A percentile compares a stretch with the other conserved stretches of the same genome.
Conservation (phyloP, 2,329 filamentous ascomycete genomes). For the Capronia epimyces region DNA sequence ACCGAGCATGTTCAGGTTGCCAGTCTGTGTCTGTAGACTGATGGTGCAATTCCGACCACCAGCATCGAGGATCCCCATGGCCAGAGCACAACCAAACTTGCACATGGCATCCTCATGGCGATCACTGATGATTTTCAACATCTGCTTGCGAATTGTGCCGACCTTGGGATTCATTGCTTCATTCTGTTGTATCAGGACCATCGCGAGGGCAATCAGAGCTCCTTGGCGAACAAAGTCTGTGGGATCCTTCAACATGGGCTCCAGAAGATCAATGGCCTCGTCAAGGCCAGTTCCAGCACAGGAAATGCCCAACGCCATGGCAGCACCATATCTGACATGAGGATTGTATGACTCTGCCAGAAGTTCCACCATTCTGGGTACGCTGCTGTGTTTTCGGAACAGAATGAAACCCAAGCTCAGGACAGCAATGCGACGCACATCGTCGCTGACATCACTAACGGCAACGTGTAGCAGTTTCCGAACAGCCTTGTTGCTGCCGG, state of each 20-base stretch:
- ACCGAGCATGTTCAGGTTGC: conserved; percentile 96
- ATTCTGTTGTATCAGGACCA: conserved; percentile 99
- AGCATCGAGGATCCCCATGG: conserved; percentile 94
- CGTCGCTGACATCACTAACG: conserved; percentile 96
- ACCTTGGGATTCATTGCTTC: conserved; percentile 99
- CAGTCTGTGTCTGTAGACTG: conserved; percentile 92
- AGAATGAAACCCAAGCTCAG: conserved; percentile 98
- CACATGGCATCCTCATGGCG: conserved; percentile 99
- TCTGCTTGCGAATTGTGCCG: conserved; percentile 78
- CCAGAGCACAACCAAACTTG: conserved; percentile 92
- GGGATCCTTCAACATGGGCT: conserved; percentile 99
- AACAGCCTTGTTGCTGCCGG: conserved; percentile 96
- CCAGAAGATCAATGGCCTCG: conserved; percentile 90
- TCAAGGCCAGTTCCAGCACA: conserved; percentile 94
- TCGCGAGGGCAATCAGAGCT: conserved; percentile 84
- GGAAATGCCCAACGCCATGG: conserved; percentile 96
- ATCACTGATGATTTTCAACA: conserved; percentile 89
- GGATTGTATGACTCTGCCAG: conserved; percentile 98
- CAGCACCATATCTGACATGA: conserved; percentile 93
- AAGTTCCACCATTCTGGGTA: conserved; percentile 97
- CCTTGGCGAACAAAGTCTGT: conserved; percentile 98
- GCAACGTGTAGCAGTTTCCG: conserved; percentile 91
- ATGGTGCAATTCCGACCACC: conserved; percentile 98
- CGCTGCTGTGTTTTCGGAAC: conserved; percentile 94
- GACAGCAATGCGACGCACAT: conserved; percentile 90